Base-by-base conservation (phyloP, 2,329 filamentous ascomycete genomes). In the Colletotrichum endophyticum region DNA sequence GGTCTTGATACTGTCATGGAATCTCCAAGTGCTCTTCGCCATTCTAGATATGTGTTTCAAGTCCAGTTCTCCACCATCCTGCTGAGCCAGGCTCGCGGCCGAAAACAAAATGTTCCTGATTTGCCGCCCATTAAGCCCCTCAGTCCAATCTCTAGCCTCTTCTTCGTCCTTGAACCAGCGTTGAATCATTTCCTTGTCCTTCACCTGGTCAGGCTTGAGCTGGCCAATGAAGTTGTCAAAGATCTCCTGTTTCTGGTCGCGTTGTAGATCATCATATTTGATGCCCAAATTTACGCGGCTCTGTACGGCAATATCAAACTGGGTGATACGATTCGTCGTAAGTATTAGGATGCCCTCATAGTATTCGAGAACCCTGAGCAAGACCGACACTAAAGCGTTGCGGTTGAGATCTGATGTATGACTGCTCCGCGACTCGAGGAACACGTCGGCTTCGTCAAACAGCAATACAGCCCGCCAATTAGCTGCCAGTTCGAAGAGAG, bases 211-310 rank as follows among this genome's bases (percentile, higher is more conserved):
- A 8, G 16, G 34, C 36, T 62, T 49, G 12, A 70, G 56, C 57
- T 63, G 68, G 15, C n/a, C 78, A 78, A 81, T 62, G 73, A 73
- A 73, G 56, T 57, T 73, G 16, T 49, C 59, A 53, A 66, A 63
- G 34, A 73, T 73, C 28, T 73, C 56, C 25, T 27, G 93, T 85
- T 94, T 94, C 13, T 95, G 95, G 80, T 94, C 93, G 13, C 86
- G 84, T 57, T 92, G 92, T 13, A 98, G 89, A 66, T 94, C 92
- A 57, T 94, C 94, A 84, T 98, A 98, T 30, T 94, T 90, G 8
- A 98, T 88, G 0, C 95, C 95, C 79, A 98, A 93, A 83, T 98
- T 95, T 78, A 98, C 97, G 34, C 96, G 92, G 12, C 92, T 95
- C 82, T 97, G 94, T 78, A 85, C 84, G 8, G 83, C 84, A 66